Conservation (phyloP, 2,329 filamentous ascomycete species). For the Ceratocystis harringtonii region DNA sequence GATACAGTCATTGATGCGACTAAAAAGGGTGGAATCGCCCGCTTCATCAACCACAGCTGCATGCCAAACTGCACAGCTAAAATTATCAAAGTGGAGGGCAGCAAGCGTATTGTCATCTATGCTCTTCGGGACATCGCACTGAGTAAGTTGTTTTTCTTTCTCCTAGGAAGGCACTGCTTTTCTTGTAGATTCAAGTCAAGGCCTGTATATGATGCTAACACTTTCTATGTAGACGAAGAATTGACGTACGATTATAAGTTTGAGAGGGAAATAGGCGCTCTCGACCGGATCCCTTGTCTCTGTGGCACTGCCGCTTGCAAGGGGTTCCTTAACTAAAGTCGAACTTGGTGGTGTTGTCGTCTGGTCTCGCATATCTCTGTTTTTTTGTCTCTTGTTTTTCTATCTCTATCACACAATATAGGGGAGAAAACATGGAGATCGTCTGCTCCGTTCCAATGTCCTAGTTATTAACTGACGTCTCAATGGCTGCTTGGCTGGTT, state of each 20-base stretch:
- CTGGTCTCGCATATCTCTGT: neutral
- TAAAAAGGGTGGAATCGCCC: conserved; percentile 93
- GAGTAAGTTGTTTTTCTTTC: conserved; percentile 46
- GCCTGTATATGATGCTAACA: conserved; percentile 9
- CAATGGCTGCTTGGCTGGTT: neutral
- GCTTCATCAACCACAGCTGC: conserved; percentile 98
- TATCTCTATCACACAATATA: neutral
- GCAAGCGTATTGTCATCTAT: conserved; percentile 97
- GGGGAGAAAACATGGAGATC: neutral
- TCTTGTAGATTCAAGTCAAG: neutral
- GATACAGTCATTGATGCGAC: conserved; percentile 96
- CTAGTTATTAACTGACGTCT: neutral
- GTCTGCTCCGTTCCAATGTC: neutral
- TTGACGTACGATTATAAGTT: conserved; percentile 99
- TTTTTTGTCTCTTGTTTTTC: neutral
- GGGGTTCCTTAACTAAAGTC: conserved; percentile 81
- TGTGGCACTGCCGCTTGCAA: conserved; percentile 95
- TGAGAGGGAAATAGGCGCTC: conserved; percentile 86
- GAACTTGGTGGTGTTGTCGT: neutral
- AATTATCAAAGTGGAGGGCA: conserved; percentile 97
- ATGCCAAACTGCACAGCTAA: conserved; percentile 98
- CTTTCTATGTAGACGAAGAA: conserved; percentile 61
- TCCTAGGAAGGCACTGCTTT: neutral
- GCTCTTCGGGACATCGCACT: conserved; percentile 85
- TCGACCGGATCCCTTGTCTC: conserved; percentile 91